Percentiles rank a stretch among this genome's conserved stretches.
phyloP scores from a whole-genome alignment of 2,329 filamentous ascomycete genomes.

The Aspergillus sp. region DNA sequence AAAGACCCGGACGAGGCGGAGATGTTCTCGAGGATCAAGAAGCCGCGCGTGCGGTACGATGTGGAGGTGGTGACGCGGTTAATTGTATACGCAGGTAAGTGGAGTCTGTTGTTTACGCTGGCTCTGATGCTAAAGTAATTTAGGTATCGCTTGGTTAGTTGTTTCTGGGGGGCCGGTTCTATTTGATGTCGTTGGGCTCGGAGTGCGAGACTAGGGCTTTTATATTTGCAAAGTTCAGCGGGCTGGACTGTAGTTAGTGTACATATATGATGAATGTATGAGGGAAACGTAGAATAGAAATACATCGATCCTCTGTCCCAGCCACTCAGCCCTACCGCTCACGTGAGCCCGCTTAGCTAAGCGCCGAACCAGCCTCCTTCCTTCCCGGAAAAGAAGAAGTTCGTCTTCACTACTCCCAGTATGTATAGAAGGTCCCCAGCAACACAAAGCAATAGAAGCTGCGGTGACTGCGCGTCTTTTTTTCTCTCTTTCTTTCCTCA shows the following conservation, averaged over 20 bases:
- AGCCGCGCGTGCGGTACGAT: conserved; percentile 86
- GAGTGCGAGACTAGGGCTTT: conserved; percentile 8
- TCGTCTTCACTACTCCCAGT: no score
- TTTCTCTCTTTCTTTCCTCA: conserved; percentile 4
- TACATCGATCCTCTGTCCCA: no score
- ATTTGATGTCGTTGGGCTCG: conserved; percentile 46
- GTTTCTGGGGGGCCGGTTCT: conserved; percentile 64
- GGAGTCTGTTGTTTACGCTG: no score
- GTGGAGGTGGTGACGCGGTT: conserved; percentile 98
- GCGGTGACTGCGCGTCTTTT: neutral
- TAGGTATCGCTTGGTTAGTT: conserved; percentile 75
- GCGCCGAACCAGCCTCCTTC: no score
- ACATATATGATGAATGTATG: neutral
- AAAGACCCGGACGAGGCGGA: conserved; percentile 55
- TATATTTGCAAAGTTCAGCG: conserved; percentile 4
- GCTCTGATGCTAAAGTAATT: no score
- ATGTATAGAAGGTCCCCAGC: no score
- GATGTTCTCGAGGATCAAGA: conserved; percentile 74
- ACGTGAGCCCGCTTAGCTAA: no score
- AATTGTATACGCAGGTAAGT: conserved; percentile 81
- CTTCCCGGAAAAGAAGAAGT: no score
- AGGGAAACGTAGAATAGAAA: conserved; percentile 1
- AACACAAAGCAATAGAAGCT: neutral
- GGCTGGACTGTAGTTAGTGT: conserved; percentile 3
- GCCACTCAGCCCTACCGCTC: no score